Evolutionary conservation across 2,329 filamentous ascomycete genomes (phyloP), one percentile per base, ranked within the genome.

Genomic region (Thelonectria olida): DNA sequence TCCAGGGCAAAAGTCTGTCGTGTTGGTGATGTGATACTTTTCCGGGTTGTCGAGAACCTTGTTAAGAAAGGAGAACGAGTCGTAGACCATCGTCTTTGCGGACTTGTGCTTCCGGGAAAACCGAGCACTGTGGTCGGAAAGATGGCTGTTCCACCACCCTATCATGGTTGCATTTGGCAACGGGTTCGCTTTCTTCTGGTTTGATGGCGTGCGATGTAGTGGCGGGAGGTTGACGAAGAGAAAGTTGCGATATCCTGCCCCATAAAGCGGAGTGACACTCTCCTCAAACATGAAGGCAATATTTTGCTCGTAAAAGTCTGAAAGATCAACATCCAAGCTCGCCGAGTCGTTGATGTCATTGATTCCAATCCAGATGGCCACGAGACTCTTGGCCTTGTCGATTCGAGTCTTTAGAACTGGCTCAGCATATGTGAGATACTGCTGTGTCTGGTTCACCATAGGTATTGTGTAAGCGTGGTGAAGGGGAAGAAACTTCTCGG

Each of bases 201-300:
- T 54, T 1, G 19, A 45, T 2, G 60, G 60, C 9, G 19, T 54
- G 13, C 60, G 44, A n/a, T 62, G n/a, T 8, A 44, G 19, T 4
- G 60, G 54, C n/a, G 60, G 60, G 5, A 59, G 22, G 22, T 54
- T 62, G n/a, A 62, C 3, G 41, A 62, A 50, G 27, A 62, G 60
- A 25, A 54, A 59, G 19, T 55, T 51, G 5, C 22, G 44, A 17
- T 54, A 62, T 2, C 55, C 60, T 7, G 50, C 50, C 19, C 54
- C 25, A 22, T 59, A 62, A 1, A 62, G 44, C 17, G 60, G 41
- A 22, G 50, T n/a, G 5, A 54, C 44, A 17, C 28, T 45, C 1
- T n/a, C 44, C 8, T 58, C 54, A 10, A 62, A 62, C 36, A 54
- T 23, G 28, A 34, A 48, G 3, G 47, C 23, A 15, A 59, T 55